phyloP scores from a whole-genome alignment of 345 rosid species.

The Acer yangbiense region DNA sequence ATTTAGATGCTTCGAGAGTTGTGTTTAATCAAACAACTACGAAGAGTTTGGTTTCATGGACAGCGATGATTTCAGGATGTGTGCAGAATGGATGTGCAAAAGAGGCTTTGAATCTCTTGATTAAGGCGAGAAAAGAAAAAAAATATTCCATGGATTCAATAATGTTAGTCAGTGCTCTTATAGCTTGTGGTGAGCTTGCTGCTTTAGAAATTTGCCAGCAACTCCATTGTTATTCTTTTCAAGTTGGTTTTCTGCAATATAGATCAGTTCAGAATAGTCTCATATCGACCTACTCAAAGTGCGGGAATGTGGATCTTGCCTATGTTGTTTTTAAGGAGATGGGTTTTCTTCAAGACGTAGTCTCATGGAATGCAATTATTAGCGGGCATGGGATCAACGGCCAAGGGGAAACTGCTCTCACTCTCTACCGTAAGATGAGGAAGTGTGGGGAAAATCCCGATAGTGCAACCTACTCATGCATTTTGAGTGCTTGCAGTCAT shows the following conservation, averaged over 20 bases:
- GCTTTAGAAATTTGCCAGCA: constrained; percentile 40
- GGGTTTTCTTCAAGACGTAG: constrained; percentile 37
- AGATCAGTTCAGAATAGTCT: constrained; percentile 44
- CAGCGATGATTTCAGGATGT: constrained; percentile 45
- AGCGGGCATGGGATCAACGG: constrained; percentile 45
- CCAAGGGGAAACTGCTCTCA: constrained; percentile 38
- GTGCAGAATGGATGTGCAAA: constrained; percentile 34
- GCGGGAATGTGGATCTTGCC: constrained; percentile 40
- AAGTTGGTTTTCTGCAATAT: constrained; percentile 25
- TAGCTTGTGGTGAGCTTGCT: constrained; percentile 36
- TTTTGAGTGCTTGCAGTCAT: constrained; percentile 51
- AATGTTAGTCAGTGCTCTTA: constrained; percentile 30
- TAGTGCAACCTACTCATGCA: constrained; percentile 37
- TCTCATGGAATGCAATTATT: constrained; percentile 55
- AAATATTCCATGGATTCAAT: constrained; percentile 36
- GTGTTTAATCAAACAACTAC: constrained; percentile 33
- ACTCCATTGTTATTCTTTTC: constrained; percentile 42
- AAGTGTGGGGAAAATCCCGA: constrained; percentile 34
- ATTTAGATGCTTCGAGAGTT: constrained; percentile 38
- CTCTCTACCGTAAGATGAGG: constrained; percentile 41
- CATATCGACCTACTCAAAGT: constrained; percentile 50
- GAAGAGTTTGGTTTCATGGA: constrained; percentile 51
- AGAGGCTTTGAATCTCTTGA: constrained; percentile 42
- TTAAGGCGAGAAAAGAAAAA: constrained; percentile 28
- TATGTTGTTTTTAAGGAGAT: constrained; percentile 33